Evolutionary conservation across 2,329 filamentous ascomycete species (phyloP), one percentile per base, ranked within the genome.

Genomic region (Colletotrichum cereale): DNA sequence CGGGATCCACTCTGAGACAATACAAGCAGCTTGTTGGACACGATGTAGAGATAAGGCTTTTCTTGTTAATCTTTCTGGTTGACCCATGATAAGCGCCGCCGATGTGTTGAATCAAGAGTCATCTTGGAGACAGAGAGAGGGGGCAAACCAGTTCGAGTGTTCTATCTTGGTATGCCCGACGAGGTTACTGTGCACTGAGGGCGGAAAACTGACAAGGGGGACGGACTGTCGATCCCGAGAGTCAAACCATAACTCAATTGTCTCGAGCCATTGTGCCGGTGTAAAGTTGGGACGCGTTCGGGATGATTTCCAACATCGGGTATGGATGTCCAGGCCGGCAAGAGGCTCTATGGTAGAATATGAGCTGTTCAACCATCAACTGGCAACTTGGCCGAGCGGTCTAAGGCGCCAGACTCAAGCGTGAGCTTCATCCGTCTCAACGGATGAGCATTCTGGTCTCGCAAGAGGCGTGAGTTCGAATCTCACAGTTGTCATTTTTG

Each of bases 401-500:
- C 68, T 68, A 71, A 71, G 68, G 68, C 68, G 68, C 68, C 68
- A 71, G 68, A 71, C 68, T 71, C 68, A 71, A 71, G 68, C 52
- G 16, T 2, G 12, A 63, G 52, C 65, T 71, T 71, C 8, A 38
- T 40, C 58, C 64, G 66, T 52, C 6, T 0, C 18, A 71, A 6
- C 56, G 68, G 53, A 18, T 48, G 60, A 29, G 67, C 3, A 63
- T 71, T 71, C 68, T 71, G 68, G 68, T 71, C 58, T 71, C 68
- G 68, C 26, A 71, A 71, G 68, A 71, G 58, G 68, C 68, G 68
- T 71, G 68, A 71, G 68, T 71, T 71, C 68, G 68, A 71, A 71
- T 71, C 68, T 71, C 68, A 68, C 68, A 71, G 68, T 71, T 71
- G 42, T 71, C 68, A 71, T 5, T 2, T 48, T 24, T 21, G 1